Evolutionary conservation across 371 early-diverging fungal species (phyloP).

Genomic region (Mucor circinelloides): DNA sequence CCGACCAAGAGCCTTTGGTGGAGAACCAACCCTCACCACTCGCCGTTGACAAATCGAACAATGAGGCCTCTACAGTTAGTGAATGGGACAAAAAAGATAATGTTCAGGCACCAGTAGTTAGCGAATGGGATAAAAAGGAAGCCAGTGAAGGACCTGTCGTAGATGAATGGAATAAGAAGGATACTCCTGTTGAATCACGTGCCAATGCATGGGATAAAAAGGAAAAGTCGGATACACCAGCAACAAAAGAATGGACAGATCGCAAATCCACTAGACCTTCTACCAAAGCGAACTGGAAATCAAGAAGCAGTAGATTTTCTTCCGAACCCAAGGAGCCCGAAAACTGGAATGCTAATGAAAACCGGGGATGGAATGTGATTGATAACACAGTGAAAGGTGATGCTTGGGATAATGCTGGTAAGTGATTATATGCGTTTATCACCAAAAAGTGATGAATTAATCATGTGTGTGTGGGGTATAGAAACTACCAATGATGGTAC

Average conservation of each 20-base stretch:
- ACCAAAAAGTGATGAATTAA: not conserved
- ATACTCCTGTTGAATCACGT: not conserved
- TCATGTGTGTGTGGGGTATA: too few relatives aligned
- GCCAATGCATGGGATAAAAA: not conserved
- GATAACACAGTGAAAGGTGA: not conserved
- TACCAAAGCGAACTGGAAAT: not conserved
- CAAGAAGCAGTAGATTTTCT: not conserved
- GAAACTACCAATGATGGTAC: not conserved
- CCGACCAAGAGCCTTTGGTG: too few relatives aligned
- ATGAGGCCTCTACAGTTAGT: not conserved
- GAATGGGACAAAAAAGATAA: not conserved
- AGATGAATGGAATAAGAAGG: not conserved
- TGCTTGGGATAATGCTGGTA: not conserved
- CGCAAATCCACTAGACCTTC: not conserved
- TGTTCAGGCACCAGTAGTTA: not conserved
- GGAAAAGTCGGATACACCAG: not conserved
- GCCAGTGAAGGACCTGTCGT: not conserved
- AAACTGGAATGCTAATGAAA: not conserved
- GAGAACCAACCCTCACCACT: too few relatives aligned
- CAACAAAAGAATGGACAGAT: not conserved
- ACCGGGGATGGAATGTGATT: not conserved
- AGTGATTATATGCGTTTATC: not conserved
- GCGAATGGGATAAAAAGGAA: not conserved
- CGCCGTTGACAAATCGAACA: not conserved
- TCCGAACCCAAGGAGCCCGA: not conserved